Base-by-base conservation (phyloP, 225 moss, liverwort and hornwort genomes). In the Climacium dendroides region DNA sequence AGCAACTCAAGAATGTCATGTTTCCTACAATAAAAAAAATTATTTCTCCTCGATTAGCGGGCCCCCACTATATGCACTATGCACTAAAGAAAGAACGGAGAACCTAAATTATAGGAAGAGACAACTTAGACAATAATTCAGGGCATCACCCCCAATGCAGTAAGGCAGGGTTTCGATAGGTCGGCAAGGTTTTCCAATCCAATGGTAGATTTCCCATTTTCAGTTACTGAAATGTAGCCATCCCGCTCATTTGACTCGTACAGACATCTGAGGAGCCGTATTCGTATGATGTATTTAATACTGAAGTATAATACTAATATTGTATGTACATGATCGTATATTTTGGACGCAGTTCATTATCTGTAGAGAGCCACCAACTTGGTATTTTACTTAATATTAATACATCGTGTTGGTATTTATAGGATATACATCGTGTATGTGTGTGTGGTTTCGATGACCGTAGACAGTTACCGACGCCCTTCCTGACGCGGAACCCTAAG, bases 241-340 rank as follows among this genome's bases (percentile, higher is more conserved):
- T 0, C 0, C 1, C 1, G 1, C 6, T 87, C 74, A 87, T 52
- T 32, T 73, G 4, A 7, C 39, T 28, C 5, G 13, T 80, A 32
- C 7, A 45, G 4, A 61, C 39, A 39, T 15, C 5, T 1, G 0
- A 20, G 8, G 14, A 2, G 0, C 0, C 64, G 11, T 64, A 50
- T 15, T 7, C 3, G 6, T 83, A 67, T 0, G 3, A 0, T 43
- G 1, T 47, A 34, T 1, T 8, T 15, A 4, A 9, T 15, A 30
- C 4, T 0, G 3, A 0, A 2, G 0, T 25, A 23, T 8, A 0
- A 11, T 65, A 82, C 26, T 8, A 2, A 5, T 22, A 9, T 1
- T 3, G 7, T 41, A 19, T 39, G 1, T 20, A 0, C 2, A n/a
- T 3, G 4, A 52, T 53, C 52, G 23, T 75, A 75, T 4, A 2